Conservation (phyloP, 2,329 filamentous ascomycete genomes). For the Simplicillium aogashimaense region DNA sequence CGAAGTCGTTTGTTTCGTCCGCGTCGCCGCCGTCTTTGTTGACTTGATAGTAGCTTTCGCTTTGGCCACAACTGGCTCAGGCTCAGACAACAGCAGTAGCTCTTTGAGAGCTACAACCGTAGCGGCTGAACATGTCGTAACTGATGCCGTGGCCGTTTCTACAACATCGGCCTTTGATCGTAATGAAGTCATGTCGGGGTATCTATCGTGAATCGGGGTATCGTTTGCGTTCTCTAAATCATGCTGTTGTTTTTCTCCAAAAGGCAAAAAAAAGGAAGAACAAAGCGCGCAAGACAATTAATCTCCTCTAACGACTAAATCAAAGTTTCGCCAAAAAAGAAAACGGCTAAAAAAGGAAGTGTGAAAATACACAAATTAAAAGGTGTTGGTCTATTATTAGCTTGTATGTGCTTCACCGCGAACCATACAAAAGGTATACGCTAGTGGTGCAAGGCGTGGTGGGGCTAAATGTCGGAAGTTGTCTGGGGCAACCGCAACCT, state of each 20-base stretch:
- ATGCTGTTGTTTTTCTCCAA: neutral
- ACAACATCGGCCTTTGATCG: constrained; percentile 36
- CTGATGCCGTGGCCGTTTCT: constrained; percentile 42
- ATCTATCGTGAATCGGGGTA: constrained; percentile 10
- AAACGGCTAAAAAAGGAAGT: no score
- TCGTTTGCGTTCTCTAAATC: constrained; percentile 18
- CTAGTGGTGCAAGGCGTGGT: neutral
- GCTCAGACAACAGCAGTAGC: constrained; percentile 25
- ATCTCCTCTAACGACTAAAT: neutral
- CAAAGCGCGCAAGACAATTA: neutral
- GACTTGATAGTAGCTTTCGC: constrained; percentile 16
- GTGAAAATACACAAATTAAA: no score
- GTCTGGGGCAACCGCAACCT: constrained; percentile 23
- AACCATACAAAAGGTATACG: neutral
- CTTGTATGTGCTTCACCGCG: no score
- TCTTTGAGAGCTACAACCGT: constrained; percentile 38
- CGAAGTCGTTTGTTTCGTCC: constrained; percentile 14
- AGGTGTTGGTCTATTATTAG: no score
- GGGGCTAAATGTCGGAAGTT: constrained; percentile 24
- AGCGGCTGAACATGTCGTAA: constrained; percentile 41
- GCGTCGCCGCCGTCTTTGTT: constrained; percentile 15
- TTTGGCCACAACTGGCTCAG: constrained; percentile 10
- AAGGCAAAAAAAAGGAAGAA: neutral
- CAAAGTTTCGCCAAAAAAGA: no score
- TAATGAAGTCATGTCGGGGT: constrained; percentile 30